Conservation (phyloP, 139 green algal genomes). For the Coccomyxa sp. region DNA sequence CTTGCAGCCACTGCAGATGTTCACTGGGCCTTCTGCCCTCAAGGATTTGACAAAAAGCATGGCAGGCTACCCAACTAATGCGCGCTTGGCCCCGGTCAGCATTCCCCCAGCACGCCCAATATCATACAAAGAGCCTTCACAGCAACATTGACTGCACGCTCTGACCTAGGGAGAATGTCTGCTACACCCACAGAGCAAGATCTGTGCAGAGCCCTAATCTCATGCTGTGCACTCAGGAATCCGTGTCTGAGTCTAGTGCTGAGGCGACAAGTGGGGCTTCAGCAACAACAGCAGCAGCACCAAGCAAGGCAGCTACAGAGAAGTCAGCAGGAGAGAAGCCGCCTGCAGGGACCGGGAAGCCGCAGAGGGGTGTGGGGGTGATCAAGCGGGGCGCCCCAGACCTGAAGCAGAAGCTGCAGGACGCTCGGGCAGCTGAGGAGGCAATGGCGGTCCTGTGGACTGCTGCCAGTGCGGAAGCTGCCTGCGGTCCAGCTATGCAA, state of each 20-base stretch:
- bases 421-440: neutral
- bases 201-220: too few relatives aligned
- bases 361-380: neutral
- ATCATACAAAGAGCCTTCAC: too few relatives aligned
- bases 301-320: neutral
- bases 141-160: too few relatives aligned
- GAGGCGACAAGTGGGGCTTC: neutral
- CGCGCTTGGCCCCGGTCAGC: too few relatives aligned
- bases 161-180: too few relatives aligned
- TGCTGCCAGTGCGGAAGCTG: neutral
- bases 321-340: neutral
- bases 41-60: constrained; percentile 6
- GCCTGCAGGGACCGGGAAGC: neutral
- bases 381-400: constrained; percentile 48
- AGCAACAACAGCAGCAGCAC: neutral
- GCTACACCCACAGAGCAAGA: too few relatives aligned
- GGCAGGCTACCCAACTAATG: too few relatives aligned
- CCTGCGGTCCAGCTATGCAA: constrained; percentile 2
- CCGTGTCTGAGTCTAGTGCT: too few relatives aligned
- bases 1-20: neutral
- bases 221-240: too few relatives aligned
- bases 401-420: constrained; percentile 27
- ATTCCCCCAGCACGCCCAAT: too few relatives aligned
- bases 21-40: constrained; percentile 33
- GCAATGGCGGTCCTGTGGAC: constrained; percentile 48